Base-by-base conservation (phyloP, 1,284 basidiomycete genomes). In the Trichosporon sp. region DNA sequence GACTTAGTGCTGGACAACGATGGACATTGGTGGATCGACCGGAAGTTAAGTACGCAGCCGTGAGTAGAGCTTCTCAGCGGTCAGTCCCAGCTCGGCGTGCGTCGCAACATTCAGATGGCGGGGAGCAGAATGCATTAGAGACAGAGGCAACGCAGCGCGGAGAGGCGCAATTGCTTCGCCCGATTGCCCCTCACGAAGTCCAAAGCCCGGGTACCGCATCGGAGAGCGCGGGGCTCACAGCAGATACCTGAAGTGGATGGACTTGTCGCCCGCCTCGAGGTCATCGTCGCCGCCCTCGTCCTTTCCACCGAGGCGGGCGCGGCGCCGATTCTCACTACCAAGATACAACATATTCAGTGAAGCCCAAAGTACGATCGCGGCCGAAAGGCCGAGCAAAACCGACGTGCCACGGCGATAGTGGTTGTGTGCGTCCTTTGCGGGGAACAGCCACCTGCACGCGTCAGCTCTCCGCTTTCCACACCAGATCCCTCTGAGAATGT, bases 371-470 rank as follows among this genome's bases (percentile, higher is more conserved):
- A 62, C 57, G 52, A 70, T 69, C 16, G 56, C 37, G 14, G 59
- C 33, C 1, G 71, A 60, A 10, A 74, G 59, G 5, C 65, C 69
- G 32, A 74, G 64, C 2, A 71, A 62, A 27, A 71, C 66, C 1
- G 68, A 68, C 3, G 81, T 83, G 4, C 80, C 82, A 37, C 73
- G 77, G n/a, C 70, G 75, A 69, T 83, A 85, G 27, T 77, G 66
- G 11, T 59, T 21, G 0, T 84, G 84, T 1, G 81, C 73, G 1
- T 81, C 77, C n/a, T 81, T 81, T 19, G 83, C 70, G 1, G 80
- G 77, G 66, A 85, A 80, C 11, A 86, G 79, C 85, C 85, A 86
- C 1, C 49, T 59, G 62, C 16, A 19, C 9, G 21, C 25, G 57
- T 58, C 25, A 58, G 57, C 25, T 4, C 34, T 2, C 56, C n/a